Evolutionary conservation across 2,329 filamentous ascomycete genomes (phyloP), one percentile per base, ranked within the genome.

Genomic region (Daldinia eschscholtzii): DNA sequence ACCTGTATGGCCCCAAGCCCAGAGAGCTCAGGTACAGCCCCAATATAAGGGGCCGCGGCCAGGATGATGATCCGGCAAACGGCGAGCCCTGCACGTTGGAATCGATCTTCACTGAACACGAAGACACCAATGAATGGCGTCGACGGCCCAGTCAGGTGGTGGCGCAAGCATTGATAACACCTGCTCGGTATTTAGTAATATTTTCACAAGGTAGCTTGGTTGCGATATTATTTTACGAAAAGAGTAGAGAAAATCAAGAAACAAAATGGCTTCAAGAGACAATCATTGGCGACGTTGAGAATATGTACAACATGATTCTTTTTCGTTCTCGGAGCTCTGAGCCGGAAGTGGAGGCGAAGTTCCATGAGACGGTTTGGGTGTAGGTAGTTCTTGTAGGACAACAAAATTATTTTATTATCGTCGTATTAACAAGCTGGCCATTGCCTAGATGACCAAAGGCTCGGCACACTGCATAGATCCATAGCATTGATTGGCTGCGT

Each of bases 21-120:
- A 64, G 23, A 37, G 41, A 72, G 71, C 64, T 72, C 72, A 76
- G 74, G 74, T 76, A 76, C 75, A 76, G 74, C 75, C 75, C 71
- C 74, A 69, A 76, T 74, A 70, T 67, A 72, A 67, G 74, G 72
- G 73, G 71, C 61, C 65, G 50, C 59, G 61, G 65, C 66, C 67
- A 71, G 62, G 67, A 63, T 67, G 41, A 61, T 64, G 66, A 70
- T 69, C 66, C 63, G 62, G 70, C 65, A 55, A 60, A 60, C 53
- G 57, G 52, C 67, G 41, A 67, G 58, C 69, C 61, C 72, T 72
- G 73, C 61, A 65, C 9, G 56, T 61, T 68, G 58, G 26, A 67
- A 68, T 68, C 70, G 67, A 70, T 70, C 67, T 67, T 59, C 67
- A 59, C 37, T 63, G 59, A 73, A 73, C 71, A 73, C 71, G 71